Conservation (phyloP, 2,329 filamentous ascomycete species). For the Cephalotrichum gorgonifer region DNA sequence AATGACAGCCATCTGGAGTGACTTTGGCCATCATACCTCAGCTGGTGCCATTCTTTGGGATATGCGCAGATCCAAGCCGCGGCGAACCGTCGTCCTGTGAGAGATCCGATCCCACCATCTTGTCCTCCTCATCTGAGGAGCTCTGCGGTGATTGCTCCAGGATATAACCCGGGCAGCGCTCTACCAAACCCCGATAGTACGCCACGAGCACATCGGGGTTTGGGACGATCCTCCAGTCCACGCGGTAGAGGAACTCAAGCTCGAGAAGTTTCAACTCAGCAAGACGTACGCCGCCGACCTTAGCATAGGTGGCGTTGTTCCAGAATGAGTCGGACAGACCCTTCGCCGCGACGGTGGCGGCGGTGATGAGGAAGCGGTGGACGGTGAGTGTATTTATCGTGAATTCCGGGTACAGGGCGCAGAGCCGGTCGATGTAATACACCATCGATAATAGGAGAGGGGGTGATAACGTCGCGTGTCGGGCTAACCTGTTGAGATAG, state of each 20-base stretch:
- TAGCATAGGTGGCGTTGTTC: constrained; percentile 94
- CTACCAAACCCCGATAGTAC: constrained; percentile 84
- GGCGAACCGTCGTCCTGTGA: neutral
- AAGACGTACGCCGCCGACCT: constrained; percentile 85
- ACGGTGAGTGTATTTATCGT: constrained; percentile 95
- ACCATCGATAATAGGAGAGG: constrained; percentile 97
- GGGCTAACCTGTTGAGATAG: constrained; percentile 84
- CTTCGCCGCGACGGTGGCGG: constrained; percentile 90
- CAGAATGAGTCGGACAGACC: constrained; percentile 94
- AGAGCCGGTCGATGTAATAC: constrained; percentile 94
- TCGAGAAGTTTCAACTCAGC: constrained; percentile 85
- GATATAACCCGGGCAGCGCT: constrained; percentile 45
- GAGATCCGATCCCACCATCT: neutral
- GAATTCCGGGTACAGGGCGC: constrained; percentile 84
- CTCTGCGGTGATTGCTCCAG: constrained; percentile 27
- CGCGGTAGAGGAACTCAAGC: constrained; percentile 81
- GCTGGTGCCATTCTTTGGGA: neutral
- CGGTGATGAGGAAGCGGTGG: constrained; percentile 92
- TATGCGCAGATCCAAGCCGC: neutral
- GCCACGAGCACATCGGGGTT: constrained; percentile 88
- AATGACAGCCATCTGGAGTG: neutral
- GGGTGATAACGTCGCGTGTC: constrained; percentile 85
- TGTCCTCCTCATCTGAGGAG: neutral
- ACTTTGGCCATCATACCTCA: neutral
- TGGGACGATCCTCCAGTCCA: constrained; percentile 95